These are phyloP conservation scores for Moesziomyces sp. DNA, from an alignment of 1,284 basidiomycete genomes.

Conservation along the genomic window DNA sequence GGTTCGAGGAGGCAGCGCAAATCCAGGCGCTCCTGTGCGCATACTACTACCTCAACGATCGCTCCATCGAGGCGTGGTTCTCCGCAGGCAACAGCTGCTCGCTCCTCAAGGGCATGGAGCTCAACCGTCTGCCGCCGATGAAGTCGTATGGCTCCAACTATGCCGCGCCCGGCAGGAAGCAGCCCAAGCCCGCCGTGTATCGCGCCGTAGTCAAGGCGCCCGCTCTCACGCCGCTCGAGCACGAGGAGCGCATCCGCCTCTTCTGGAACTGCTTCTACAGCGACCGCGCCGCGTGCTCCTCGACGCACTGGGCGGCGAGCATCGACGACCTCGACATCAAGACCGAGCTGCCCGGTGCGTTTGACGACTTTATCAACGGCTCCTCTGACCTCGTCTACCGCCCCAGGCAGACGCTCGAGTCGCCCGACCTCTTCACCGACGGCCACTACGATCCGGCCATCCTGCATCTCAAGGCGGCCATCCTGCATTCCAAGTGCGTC, in stretches of 20 bases:
- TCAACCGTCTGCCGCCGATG: slow-evolving; percentile 45
- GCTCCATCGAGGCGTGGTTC: slow-evolving; percentile 57
- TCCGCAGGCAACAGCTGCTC: slow-evolving; percentile 24
- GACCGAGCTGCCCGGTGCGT: slow-evolving; percentile 50
- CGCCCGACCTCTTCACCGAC: slow-evolving; percentile 45
- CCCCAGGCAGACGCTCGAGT: slow-evolving; percentile 46
- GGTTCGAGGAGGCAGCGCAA: slow-evolving; percentile 46
- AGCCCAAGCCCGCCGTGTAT: slow-evolving; percentile 43
- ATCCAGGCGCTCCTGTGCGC: slow-evolving; percentile 43
- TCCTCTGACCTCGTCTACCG: slow-evolving; percentile 32
- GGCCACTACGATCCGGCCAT: slow-evolving; percentile 45
- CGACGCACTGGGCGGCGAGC: slow-evolving; percentile 50
- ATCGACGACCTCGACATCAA: slow-evolving; percentile 50
- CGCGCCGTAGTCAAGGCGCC: slow-evolving; percentile 23
- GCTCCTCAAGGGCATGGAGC: slow-evolving; percentile 48
- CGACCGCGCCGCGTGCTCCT: slow-evolving; percentile 51
- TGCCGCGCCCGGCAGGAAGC: slow-evolving; percentile 8
- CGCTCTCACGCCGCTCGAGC: slow-evolving; percentile 32
- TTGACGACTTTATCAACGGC: slow-evolving; percentile 45
- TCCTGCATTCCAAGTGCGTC: slow-evolving; percentile 44
- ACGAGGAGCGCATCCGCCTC: slow-evolving; percentile 48
- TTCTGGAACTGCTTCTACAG: slow-evolving; percentile 53
- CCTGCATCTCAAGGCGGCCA: slow-evolving; percentile 49
- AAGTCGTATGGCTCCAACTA: slow-evolving; percentile 9
- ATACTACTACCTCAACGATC: slow-evolving; percentile 52